Percentiles rank a stretch among this genome's conserved stretches.
Conservation (phyloP, 192 early-diverging fungal species). For the Backusella macrospora region DNA sequence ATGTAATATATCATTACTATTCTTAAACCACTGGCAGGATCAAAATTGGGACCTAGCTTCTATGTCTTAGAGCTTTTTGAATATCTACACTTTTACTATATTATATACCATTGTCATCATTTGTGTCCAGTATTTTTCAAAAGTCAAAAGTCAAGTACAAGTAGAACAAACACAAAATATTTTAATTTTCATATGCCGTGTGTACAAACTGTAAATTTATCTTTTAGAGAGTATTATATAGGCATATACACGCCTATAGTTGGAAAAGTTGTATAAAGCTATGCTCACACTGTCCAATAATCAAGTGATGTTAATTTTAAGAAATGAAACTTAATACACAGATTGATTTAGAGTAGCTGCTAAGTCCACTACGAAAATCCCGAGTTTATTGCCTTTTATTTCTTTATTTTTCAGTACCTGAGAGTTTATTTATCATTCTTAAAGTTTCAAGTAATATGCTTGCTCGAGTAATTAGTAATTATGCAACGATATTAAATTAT, state of each 20-base stretch:
- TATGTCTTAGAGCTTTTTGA: neutral
- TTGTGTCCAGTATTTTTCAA: neutral
- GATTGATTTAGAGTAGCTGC: neutral
- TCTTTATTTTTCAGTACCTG: neutral
- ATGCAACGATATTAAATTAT: neutral
- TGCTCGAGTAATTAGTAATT: neutral
- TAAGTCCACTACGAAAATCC: neutral
- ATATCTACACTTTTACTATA: neutral
- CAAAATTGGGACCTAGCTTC: neutral
- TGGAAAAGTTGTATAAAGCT: neutral
- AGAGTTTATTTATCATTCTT: neutral
- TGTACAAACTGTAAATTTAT: neutral
- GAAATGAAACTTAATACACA: neutral
- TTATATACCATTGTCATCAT: neutral
- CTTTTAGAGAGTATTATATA: neutral
- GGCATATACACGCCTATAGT: neutral
- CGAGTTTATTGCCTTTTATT: neutral
- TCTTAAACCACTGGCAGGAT: neutral
- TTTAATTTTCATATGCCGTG: conserved; percentile 2
- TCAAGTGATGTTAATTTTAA: conserved; percentile 10
- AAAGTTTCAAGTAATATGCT: neutral
- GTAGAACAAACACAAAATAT: neutral
- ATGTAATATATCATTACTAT: neutral
- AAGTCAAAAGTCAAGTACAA: conserved; percentile 2
- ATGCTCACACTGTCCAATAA: conserved; percentile 6